Base-by-base conservation (phyloP, 306 rosid genomes). In the Cercis canadensis region DNA sequence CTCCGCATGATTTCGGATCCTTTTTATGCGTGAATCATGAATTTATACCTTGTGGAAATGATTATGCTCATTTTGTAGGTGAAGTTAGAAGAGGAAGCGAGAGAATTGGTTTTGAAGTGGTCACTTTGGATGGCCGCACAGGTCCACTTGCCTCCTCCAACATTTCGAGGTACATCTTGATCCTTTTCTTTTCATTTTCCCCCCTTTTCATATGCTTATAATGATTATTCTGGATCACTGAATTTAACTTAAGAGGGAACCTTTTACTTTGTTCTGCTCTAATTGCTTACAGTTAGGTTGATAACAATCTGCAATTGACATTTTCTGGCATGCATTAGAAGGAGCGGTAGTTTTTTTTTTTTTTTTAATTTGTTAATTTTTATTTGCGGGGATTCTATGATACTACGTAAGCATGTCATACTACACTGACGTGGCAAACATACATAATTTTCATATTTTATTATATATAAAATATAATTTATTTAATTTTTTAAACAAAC, bases 71-170 rank as follows among this genome's bases (percentile, higher is more conserved):
- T 29, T 67, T 69, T 76, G 79, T n/a, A 89, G 98, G 89, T 78
- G 96, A 92, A 85, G 73, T 89, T 52, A 81, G 87, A 78, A 60
- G 52, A 62, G 79, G 82, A 21, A 79, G 81, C 17, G 78, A 87
- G 51, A 85, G 98, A 59, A 85, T 81, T 62, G 96, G 96, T 33
- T 92, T 92, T 24, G 80, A 92, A 77, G 95, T 89, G 29, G 92
- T 87, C 57, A 89, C 96, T 36, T 74, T 92, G 24, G 95, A 87
- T 53, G 94, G 86, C 81, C 95, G 92, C 34, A 84, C 67, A 0
- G 77, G 86, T 78, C 88, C 89, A 9, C 90, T 92, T 31, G 89
- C 98, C 16, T 87, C 95, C 34, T 13, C 85, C 68, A 58, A 78
- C 57, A 19, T 82, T 65, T 85, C 96, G 32, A 83, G 87, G 96